Evolutionary conservation across 2,329 filamentous ascomycete species (phyloP), one percentile per base, ranked within the genome.

Genomic region (Raffaelea ambrosiae): DNA sequence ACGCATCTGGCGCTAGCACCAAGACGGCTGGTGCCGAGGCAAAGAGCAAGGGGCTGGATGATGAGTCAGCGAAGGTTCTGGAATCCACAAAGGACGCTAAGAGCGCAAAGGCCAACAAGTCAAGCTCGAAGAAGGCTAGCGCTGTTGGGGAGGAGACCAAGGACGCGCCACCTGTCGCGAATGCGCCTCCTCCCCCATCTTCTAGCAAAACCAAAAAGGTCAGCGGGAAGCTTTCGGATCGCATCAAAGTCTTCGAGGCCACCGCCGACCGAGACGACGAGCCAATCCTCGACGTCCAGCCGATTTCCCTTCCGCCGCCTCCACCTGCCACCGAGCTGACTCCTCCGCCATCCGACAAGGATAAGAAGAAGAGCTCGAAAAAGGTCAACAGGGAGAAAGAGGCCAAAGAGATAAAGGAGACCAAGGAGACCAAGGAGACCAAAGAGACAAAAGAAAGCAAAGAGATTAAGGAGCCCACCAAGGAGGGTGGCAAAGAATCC

Each of bases 191-290:
- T 19, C 8, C 22, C 10, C 19, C 47, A 11, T 33, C 49, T 5
- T 8, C 43, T 7, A 26, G 45, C 23, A 52, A 52, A 26, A 76
- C 72, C 55, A 79, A 75, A 62, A 57, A 67, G 44, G 64, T 70
- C 40, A 65, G 67, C 50, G 69, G 69, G 52, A 79, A 74, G 59
- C 73, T 81, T 58, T 70, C 76, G 48, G 74, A 81, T 58, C 73
- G 67, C 56, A 68, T 79, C 51, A 77, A 71, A 61, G 70, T 72
- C 26, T 81, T 81, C 57, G 74, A 81, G 61, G 56, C 68, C 44
- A 54, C 61, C 45, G 61, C 66, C 46, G 65, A 72, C 53, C 61
- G 64, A 44, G 56, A 55, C 20, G 55, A 59, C 21, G 56, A 55
- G 26, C 48, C 51, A 16, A 38, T 47, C 4, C 33, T n/a, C 2